Evolutionary conservation across 2,329 filamentous ascomycete genomes (phyloP), one percentile per base, ranked within the genome.

Genomic region (Sarocladium kiliense): DNA sequence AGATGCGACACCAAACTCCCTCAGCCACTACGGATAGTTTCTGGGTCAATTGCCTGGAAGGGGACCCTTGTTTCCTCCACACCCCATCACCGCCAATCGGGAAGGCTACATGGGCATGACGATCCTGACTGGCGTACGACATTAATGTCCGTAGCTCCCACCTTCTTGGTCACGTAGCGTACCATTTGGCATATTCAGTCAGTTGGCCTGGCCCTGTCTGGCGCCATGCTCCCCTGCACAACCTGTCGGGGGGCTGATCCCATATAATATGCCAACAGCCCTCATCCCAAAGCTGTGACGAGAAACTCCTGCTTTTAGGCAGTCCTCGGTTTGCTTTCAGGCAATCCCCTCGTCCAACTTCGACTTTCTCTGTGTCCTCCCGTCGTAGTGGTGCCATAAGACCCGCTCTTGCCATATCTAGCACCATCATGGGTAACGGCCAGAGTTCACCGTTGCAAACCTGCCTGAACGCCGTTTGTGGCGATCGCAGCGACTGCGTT

Each of bases 391-490:
- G n/a, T n/a, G n/a, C n/a, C n/a, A n/a, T n/a, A 6, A 30, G n/a
- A 34, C n/a, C 23, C 25, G 23, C 5, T 19, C 5, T 36, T n/a
- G 21, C 16, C 4, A 34, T 25, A 7, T 36, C 19, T 7, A 10
- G 7, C 42, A 32, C 30, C 12, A 37, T 9, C 18, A 53, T 53
- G 50, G 50, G 50, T 21, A 53, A 41, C 50, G 36, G 32, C 21
- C 50, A 39, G 14, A 23, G 16, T 16, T 53, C 50, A 10, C 50
- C 57, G 26, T 62, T 79, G 55, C 66, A 73, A 56, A 64, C 68
- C 37, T 82, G 79, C 63, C 72, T 82, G 34, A 65, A 71, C 54
- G 58, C 65, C 21, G 70, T 81, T 57, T 82, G 77, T 61, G 67
- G 67, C 27, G 72, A 74, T 54, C 72, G 75, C 39, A 57, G 58